phyloP scores from a whole-genome alignment of 2,329 filamentous ascomycete species.

The Ceratocystis eucalypticola region DNA sequence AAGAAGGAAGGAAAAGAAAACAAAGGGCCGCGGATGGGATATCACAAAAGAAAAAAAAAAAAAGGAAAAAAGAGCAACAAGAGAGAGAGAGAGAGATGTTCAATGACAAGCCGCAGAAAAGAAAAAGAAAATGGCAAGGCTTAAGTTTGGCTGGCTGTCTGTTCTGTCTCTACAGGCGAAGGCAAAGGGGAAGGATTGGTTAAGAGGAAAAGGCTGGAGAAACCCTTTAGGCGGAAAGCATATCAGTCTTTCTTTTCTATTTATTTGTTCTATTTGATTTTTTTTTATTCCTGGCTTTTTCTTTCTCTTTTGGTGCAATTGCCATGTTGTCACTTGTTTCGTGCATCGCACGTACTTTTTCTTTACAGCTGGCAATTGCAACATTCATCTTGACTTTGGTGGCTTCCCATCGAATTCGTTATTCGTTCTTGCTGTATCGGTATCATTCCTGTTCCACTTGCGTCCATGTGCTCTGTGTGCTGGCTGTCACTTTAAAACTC shows the following conservation, averaged over 20 bases:
- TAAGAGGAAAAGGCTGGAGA: not conserved
- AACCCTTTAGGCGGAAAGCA: not conserved
- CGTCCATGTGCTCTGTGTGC: not conserved
- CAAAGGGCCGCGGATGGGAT: constrained; percentile 10
- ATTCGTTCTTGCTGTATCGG: too few relatives aligned
- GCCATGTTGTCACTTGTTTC: not conserved
- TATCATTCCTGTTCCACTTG: not conserved
- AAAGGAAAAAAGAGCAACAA: constrained; percentile 6
- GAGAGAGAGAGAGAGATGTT: constrained; percentile 3
- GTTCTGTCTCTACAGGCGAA: not conserved
- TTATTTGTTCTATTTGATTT: not conserved
- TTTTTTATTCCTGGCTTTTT: not conserved
- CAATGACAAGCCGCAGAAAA: not conserved
- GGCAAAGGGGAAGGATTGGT: not conserved
- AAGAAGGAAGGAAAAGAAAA: constrained; percentile 12
- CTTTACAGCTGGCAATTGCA: constrained; percentile 1
- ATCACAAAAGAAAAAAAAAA: constrained; percentile 10
- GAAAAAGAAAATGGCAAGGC: constrained; percentile 5
- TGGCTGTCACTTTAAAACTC: not conserved
- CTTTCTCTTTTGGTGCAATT: not conserved
- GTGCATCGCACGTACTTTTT: not conserved
- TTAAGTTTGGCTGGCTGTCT: not conserved
- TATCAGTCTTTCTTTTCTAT: not conserved
- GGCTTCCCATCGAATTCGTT: too few relatives aligned
- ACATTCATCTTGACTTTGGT: not conserved